Percentiles rank a stretch among this genome's conserved stretches.
Conservation (phyloP, 176 grass and related monocot genomes). For the Guadua angustifolia region DNA sequence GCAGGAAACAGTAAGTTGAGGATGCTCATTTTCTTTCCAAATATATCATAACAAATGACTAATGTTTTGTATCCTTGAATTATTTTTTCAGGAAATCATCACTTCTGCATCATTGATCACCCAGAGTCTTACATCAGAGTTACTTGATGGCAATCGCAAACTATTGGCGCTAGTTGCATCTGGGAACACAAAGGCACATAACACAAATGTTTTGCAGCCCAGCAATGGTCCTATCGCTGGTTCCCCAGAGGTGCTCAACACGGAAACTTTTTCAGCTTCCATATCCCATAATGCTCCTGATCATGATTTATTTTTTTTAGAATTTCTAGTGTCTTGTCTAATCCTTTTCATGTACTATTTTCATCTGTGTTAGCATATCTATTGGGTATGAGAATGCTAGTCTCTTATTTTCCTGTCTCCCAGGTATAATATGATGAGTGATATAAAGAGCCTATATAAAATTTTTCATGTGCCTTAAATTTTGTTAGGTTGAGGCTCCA, state of each 20-base stretch:
- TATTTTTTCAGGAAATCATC: slow-evolving; percentile 71
- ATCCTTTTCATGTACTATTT: slow-evolving; percentile 9
- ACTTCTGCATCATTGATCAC: slow-evolving; percentile 83
- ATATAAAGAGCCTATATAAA: not conserved
- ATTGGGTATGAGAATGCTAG: not conserved
- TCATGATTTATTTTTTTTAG: slow-evolving; percentile 22
- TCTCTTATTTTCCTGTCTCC: not conserved
- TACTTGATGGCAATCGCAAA: slow-evolving; percentile 84
- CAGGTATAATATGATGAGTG: not conserved
- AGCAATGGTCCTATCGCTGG: slow-evolving; percentile 70
- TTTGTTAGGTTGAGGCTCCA: slow-evolving; percentile 70
- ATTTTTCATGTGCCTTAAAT: not conserved
- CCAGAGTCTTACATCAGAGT: slow-evolving; percentile 80
- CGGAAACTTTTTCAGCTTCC: slow-evolving; percentile 9
- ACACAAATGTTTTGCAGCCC: slow-evolving; percentile 60
- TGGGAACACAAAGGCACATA: slow-evolving; percentile 62
- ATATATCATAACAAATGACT: slow-evolving; percentile 15
- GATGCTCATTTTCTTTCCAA: not conserved
- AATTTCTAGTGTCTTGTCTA: slow-evolving; percentile 13
- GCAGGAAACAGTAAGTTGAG: slow-evolving; percentile 7
- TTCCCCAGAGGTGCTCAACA: slow-evolving; percentile 61
- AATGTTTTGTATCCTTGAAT: slow-evolving; percentile 24
- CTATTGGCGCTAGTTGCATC: slow-evolving; percentile 75
- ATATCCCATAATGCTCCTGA: slow-evolving; percentile 1
- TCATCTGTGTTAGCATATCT: not conserved